Base-by-base conservation (phyloP, 2,329 filamentous ascomycete species). In the Cryphonectria carpinicola region DNA sequence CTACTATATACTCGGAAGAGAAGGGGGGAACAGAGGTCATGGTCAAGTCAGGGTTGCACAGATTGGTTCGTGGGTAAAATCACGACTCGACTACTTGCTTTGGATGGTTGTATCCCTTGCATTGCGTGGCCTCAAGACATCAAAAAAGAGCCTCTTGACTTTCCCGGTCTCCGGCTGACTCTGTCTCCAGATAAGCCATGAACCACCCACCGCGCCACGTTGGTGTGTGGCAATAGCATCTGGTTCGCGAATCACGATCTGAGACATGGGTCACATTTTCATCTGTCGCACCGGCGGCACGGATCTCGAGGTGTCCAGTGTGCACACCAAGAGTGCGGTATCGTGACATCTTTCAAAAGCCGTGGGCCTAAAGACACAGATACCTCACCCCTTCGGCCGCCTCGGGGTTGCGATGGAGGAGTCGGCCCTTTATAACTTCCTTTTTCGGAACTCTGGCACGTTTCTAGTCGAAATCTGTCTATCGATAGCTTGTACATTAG, bases 191-290 rank as follows among this genome's bases (percentile, higher is more conserved):
- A 37, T 54, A 52, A 37, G 35, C 32, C 46, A 35, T 52, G 43
- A 54, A 17, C 37, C 14, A 11, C 41, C 62, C 11, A n/a, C 17
- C 28, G 14, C 41, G 41, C 25, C 14, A 46, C 13, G 8, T 28
- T 67, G 52, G 65, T 67, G 52, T 46, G 37, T 19, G 11, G 35
- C 25, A 11, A 43, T 19, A 39, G 10, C 17, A 35, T 61, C 37
- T 67, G 39, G 54, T 67, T 61, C 65, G 65, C 54, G 41, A 60
- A 67, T 60, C 46, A 52, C 10, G 54, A 8, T 37, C 37, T 39
- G 32, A 25, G 28, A 58, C 37, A 60, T 61, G 65, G 65, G 65
- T 67, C 65, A 67, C 65, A 61, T 35, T 61, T 41, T 64, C 25
- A 28, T 46, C 28, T 25, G 25, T 19, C 11, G n/a, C 37, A 43